Conservation (phyloP, 768 basidiomycete species). For the Lactarius hatsudake region DNA sequence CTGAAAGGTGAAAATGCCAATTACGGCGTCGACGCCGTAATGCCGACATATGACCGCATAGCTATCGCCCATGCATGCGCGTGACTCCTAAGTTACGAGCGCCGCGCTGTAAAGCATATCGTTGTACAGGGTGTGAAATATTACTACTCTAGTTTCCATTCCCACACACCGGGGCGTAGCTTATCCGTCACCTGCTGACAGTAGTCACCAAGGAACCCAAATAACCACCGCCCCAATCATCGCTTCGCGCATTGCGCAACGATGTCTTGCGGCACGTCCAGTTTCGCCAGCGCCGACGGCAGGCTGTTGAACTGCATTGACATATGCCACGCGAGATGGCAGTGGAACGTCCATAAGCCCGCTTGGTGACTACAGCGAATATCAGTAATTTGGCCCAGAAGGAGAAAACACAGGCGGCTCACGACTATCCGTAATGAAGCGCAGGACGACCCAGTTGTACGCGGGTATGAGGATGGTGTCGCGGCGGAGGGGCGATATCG, state of each 20-base stretch:
- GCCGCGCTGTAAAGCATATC: neutral
- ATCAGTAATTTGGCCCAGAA: neutral
- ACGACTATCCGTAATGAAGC: constrained; percentile 25
- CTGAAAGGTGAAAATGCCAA: neutral
- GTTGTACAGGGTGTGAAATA: neutral
- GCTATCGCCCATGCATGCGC: no score
- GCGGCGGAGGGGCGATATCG: constrained; percentile 19
- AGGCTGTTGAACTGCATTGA: constrained; percentile 19
- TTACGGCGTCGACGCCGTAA: neutral
- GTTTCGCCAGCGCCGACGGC: constrained; percentile 9
- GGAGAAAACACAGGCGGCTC: neutral
- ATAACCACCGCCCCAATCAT: neutral
- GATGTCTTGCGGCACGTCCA: constrained; percentile 18
- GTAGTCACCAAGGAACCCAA: no score
- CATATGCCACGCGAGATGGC: constrained; percentile 25
- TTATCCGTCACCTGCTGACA: neutral
- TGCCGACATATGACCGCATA: neutral
- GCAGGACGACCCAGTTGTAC: constrained; percentile 19
- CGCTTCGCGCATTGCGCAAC: constrained; percentile 10
- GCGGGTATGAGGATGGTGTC: constrained; percentile 25
- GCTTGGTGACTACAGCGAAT: neutral
- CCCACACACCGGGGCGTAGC: no score
- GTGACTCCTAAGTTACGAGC: no score
- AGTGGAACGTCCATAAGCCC: constrained; percentile 26
- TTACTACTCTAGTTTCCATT: neutral